Evolutionary conservation across 106 monocot species (phyloP), one percentile per base, ranked within the genome.

Genomic region (Dendrobium huoshanense): DNA sequence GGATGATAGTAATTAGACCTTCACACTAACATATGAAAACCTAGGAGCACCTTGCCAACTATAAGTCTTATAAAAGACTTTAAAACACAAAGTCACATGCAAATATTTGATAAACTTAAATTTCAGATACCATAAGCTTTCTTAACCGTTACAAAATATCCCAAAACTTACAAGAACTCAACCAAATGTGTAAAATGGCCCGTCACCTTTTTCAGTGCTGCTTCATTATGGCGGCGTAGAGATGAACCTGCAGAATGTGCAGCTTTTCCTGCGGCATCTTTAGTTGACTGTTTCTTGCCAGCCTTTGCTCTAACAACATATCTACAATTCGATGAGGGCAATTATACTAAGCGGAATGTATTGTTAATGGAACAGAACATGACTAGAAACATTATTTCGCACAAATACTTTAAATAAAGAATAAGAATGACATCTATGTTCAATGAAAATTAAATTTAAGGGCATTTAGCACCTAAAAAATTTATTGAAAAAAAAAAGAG

Each of bases 141-240:
- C 31, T 24, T 37, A 67, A 61, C 7, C 2, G 20, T 31, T 20
- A 68, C 13, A 15, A n/a, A 67, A 82, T 19, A 75, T 49, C 33
- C 24, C 3, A 42, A 33, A 31, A 67, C 25, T 55, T 77, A 18
- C 18, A 45, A 70, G 20, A 72, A 31, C 37, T 2, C 27, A 77
- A 22, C 10, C 41, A 25, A 79, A 77, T 16, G 43, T 48, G 72
- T 73, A 27, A 43, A 74, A 55, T 27, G 13, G 33, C 18, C 1
- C 72, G 27, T 16, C 56, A 95, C 95, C 93, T 91, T 93, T 82
- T 89, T 99, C 13, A 99, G 81, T 85, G 93, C 95, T 41, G 90
- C 91, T 91, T 99, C 99, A 88, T 99, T 99, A 78, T 99, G 86
- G 3, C 95, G 91, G 4, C 99, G 88, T 80, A 99, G 88, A 81